A percentile compares a stretch with the other conserved stretches of the same genome.
phyloP scores from a whole-genome alignment of 2,329 filamentous ascomycete genomes.

The Penicillium sp. region DNA sequence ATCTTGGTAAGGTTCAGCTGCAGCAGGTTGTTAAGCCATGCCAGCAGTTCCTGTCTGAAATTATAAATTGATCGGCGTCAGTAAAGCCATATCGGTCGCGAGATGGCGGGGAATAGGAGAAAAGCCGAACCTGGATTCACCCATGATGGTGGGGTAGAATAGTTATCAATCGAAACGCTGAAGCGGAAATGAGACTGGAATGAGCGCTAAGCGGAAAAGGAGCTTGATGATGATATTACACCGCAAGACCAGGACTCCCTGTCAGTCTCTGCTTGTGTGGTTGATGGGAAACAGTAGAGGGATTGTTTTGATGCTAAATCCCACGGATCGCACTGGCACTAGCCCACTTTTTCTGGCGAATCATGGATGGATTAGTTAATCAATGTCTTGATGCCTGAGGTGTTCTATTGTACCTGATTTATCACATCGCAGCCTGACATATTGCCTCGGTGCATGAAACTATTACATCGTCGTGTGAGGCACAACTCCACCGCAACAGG shows the following conservation, averaged over 20 bases:
- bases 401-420: neutral
- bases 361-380: conserved; percentile 51
- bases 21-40: conserved; percentile 96
- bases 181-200: conserved; percentile 1
- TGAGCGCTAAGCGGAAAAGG: conserved; percentile 3
- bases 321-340: conserved; percentile 24
- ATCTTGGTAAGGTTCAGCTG: conserved; percentile 98
- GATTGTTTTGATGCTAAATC: conserved; percentile 60
- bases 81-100: conserved; percentile 8
- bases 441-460: neutral
- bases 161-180: conserved; percentile 2
- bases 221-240: neutral
- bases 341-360: conserved; percentile 15
- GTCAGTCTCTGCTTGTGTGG: conserved; percentile 17
- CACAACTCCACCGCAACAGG: neutral
- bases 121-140: conserved; percentile 59
- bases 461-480: neutral
- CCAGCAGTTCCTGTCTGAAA: conserved; percentile 84
- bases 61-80: conserved; percentile 8
- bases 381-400: conserved; percentile 6
- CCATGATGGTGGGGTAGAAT: conserved; percentile 55
- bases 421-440: neutral
- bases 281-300: conserved; percentile 56
- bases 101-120: conserved; percentile 15
- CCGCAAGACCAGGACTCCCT: conserved; percentile 13